phyloP scores from a whole-genome alignment of 140 eudicot species.

The Ambrosia hybrid region DNA sequence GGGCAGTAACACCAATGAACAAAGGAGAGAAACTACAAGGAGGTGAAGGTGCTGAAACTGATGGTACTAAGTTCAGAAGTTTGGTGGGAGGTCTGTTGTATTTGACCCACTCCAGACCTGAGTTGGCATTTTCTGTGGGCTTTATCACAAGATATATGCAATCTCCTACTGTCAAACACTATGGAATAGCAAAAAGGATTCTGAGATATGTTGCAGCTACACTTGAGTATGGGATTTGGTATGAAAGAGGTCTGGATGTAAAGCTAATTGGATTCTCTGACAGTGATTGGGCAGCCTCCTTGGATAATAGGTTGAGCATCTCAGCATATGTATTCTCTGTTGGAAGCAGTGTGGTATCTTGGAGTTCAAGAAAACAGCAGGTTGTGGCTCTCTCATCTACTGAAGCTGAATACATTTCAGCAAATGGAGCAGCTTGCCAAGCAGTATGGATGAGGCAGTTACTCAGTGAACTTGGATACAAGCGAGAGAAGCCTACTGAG shows the following conservation, averaged over 20 bases:
- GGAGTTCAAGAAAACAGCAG: no score
- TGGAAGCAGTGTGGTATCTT: no score
- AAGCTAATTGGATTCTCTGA: not conserved
- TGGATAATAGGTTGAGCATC: no score
- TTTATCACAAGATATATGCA: not conserved
- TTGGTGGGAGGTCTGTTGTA: not conserved
- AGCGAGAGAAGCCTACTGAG: no score
- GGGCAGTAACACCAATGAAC: no score
- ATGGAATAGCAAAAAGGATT: not conserved
- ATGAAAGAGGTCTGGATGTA: not conserved
- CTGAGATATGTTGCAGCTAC: not conserved
- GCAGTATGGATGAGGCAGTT: no score
- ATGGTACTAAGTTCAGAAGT: not conserved
- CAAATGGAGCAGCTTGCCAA: no score
- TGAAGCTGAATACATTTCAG: no score
- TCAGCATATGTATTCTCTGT: no score
- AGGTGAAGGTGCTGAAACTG: not conserved
- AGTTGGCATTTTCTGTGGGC: not conserved
- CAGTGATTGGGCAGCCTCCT: no score
- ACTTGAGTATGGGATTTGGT: not conserved
- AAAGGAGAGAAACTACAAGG: not conserved
- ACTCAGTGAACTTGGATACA: no score
- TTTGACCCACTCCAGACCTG: not conserved
- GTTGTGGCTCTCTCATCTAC: no score
- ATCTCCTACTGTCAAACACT: not conserved